Evolutionary conservation across 805 yeast genomes (phyloP).

Genomic region (Candida montana): DNA sequence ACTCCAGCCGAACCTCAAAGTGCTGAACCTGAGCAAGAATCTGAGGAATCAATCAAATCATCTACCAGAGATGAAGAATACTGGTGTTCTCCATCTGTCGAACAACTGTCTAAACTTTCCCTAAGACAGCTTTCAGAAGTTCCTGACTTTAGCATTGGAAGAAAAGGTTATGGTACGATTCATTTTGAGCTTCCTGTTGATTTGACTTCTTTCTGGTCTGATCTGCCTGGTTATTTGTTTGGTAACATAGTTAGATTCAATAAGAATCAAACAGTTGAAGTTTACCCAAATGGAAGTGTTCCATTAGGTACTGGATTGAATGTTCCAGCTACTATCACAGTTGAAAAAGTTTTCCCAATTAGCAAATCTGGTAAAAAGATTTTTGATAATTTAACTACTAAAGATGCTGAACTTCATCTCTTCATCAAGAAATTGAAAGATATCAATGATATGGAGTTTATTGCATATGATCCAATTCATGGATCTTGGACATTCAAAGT

Average conservation of each 20-base stretch:
- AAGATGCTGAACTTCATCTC: constrained; percentile 37
- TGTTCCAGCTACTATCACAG: constrained; percentile 68
- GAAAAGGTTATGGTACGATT: constrained; percentile 63
- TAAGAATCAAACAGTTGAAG: constrained; percentile 46
- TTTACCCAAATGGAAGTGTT: constrained; percentile 63
- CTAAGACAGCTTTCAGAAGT: constrained; percentile 46
- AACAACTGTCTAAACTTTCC: constrained; percentile 39
- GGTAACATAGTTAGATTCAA: constrained; percentile 43
- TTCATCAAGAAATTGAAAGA: constrained; percentile 47
- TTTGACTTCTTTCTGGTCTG: constrained; percentile 44
- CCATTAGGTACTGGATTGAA: constrained; percentile 64
- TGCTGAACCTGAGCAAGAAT: constrained; percentile 1
- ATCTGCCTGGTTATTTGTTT: constrained; percentile 30
- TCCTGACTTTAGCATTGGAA: constrained; percentile 62
- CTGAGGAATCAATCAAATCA: constrained; percentile 2
- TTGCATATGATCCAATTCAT: constrained; percentile 71
- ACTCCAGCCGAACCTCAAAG: too few species aligned
- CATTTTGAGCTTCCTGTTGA: constrained; percentile 68
- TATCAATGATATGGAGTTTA: constrained; percentile 66
- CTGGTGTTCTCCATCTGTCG: constrained; percentile 68
- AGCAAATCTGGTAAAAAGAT: constrained; percentile 17
- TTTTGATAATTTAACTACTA: constrained; percentile 23
- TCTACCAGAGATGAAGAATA: constrained; percentile 35
- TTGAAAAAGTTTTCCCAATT: constrained; percentile 56
- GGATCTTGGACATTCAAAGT: constrained; percentile 79